Evolutionary conservation across 345 rosid species (phyloP).

Genomic region (Leavenworthia alabamica): DNA sequence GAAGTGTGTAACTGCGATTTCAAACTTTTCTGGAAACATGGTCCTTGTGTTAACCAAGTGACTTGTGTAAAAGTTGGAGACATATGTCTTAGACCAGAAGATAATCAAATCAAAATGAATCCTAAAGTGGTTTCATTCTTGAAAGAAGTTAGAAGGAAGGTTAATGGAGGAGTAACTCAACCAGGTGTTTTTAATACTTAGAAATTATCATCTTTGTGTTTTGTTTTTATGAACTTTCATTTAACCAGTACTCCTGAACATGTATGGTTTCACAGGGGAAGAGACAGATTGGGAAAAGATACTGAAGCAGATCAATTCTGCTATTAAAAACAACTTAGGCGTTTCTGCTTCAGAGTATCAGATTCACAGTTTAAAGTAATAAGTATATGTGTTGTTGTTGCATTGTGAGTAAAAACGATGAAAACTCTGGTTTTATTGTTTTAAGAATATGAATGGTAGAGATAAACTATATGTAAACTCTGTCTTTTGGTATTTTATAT

Average conservation of each 20-base stretch:
- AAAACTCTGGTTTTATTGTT: neutral
- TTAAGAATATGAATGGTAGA: neutral
- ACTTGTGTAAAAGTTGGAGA: conserved; percentile 25
- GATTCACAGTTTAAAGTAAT: neutral
- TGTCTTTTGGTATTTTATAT: neutral
- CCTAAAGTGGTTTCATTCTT: conserved; percentile 18
- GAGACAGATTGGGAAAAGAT: conserved; percentile 26
- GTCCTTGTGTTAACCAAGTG: neutral
- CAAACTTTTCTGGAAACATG: conserved; percentile 18
- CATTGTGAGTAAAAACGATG: neutral
- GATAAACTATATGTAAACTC: neutral
- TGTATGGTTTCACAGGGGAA: conserved; percentile 20
- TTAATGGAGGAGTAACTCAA: neutral
- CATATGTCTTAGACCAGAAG: conserved; percentile 12
- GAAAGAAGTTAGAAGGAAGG: conserved; percentile 15
- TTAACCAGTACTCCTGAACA: neutral
- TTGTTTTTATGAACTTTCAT: neutral
- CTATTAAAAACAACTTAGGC: neutral
- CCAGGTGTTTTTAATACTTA: conserved; percentile 1
- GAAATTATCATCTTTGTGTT: neutral
- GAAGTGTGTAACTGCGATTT: conserved; percentile 22
- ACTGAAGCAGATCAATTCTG: neutral
- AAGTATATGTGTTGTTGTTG: neutral
- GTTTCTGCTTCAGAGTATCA: conserved; percentile 1
- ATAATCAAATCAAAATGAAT: conserved; percentile 5